These are phyloP conservation scores for Fraxinus velutina DNA, from an alignment of 305 asterid genomes.

Conservation along the genomic window DNA sequence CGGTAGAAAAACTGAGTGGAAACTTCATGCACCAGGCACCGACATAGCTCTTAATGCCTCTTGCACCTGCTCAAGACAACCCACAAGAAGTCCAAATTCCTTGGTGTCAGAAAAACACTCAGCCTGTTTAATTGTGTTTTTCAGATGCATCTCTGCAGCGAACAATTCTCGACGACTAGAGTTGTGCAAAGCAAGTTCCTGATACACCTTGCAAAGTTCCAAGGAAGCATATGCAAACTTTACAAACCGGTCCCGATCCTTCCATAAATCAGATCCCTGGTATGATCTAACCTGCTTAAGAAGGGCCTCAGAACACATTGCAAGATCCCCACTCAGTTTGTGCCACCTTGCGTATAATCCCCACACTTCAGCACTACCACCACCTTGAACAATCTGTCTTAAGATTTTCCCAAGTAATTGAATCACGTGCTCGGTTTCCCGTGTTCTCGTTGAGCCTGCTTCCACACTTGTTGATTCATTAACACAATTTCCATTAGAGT, in stretches of 20 bases:
- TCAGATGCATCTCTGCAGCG: slow-evolving; percentile 90
- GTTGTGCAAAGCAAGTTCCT: slow-evolving; percentile 45
- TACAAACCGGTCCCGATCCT: slow-evolving; percentile 61
- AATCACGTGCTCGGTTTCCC: slow-evolving; percentile 57
- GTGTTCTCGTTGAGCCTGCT: slow-evolving; percentile 32
- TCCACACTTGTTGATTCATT: slow-evolving; percentile 26
- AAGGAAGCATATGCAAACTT: slow-evolving; percentile 78
- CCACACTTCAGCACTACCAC: slow-evolving; percentile 65
- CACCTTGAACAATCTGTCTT: slow-evolving; percentile 57
- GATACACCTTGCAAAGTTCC: slow-evolving; percentile 74
- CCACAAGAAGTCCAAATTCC: slow-evolving; percentile 53
- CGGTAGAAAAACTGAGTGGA: not conserved
- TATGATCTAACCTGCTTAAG: slow-evolving; percentile 87
- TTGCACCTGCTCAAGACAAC: slow-evolving; percentile 69
- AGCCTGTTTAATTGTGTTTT: slow-evolving; percentile 71
- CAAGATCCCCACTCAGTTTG: slow-evolving; percentile 74
- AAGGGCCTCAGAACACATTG: slow-evolving; percentile 88
- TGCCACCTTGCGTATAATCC: slow-evolving; percentile 91
- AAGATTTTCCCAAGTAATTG: slow-evolving; percentile 66
- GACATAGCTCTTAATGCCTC: slow-evolving; percentile 36
- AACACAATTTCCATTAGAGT: slow-evolving; percentile 21
- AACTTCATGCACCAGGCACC: slow-evolving; percentile 33
- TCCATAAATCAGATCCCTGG: slow-evolving; percentile 87
- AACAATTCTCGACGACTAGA: slow-evolving; percentile 56
- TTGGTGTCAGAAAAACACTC: slow-evolving; percentile 45